Conservation (phyloP, 352 stramenopile species). For the Aphanomyces invadans region DNA sequence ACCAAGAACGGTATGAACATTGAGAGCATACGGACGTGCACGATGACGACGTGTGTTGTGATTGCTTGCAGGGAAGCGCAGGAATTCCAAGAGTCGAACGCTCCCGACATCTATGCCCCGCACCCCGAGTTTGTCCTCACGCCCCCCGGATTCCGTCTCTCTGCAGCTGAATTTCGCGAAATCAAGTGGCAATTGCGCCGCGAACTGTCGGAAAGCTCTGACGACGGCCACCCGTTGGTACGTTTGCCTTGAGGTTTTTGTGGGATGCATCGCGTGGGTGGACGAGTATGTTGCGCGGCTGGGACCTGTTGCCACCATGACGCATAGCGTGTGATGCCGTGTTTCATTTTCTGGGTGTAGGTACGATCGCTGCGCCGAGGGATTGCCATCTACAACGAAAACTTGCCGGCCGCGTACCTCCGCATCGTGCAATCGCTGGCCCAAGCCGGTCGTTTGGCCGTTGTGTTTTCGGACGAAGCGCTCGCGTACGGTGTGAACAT, state of each 20-base stretch:
- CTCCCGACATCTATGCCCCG: constrained; percentile 91
- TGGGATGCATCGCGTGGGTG: too few species aligned
- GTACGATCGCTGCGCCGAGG: constrained; percentile 88
- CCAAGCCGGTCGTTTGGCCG: constrained; percentile 93
- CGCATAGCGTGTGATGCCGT: too few species aligned
- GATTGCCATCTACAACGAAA: constrained; percentile 98
- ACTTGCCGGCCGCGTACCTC: constrained; percentile 94
- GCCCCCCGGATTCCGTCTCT: constrained; percentile 88
- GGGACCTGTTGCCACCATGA: too few species aligned
- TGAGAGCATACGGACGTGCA: not conserved
- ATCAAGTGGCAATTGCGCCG: constrained; percentile 83
- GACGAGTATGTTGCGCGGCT: too few species aligned
- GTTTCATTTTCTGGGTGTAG: too few species aligned
- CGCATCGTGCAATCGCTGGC: constrained; percentile 94
- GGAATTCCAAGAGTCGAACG: constrained; percentile 72
- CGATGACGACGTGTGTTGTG: not conserved
- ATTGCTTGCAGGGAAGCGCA: constrained; percentile 42
- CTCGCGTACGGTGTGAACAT: constrained; percentile 99
- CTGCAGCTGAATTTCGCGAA: constrained; percentile 87
- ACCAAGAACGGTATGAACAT: constrained; percentile 42
- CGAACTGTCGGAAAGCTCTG: constrained; percentile 70
- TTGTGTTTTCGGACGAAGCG: constrained; percentile 97
- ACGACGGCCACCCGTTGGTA: constrained; percentile 66
- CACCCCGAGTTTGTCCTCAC: constrained; percentile 98
- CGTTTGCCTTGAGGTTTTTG: too few species aligned